These are phyloP conservation scores for Strigomonas culicis DNA, from an alignment of 208 protist species.

Conservation along the genomic window DNA sequence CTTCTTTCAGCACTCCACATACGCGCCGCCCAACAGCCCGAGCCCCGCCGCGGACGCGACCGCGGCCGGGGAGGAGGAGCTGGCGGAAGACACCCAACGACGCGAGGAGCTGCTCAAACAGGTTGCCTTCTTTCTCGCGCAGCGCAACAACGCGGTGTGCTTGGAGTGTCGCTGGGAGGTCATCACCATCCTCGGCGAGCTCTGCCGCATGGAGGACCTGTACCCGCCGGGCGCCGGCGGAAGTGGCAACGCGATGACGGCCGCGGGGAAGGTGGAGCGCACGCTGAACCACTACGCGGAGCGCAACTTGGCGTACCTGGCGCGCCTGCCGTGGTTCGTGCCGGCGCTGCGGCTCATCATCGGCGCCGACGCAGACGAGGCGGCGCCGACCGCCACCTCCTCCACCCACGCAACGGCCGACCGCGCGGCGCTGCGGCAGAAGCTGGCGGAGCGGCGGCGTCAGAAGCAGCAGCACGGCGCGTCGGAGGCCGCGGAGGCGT, in stretches of 20 bases:
- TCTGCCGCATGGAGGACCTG: constrained; percentile 63
- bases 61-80: constrained; percentile 13
- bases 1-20: constrained; percentile 48
- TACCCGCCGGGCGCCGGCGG: constrained; percentile 21
- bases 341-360: constrained; percentile 46
- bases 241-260: neutral
- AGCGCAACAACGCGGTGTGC: constrained; percentile 61
- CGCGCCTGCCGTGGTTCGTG: constrained; percentile 69
- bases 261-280: constrained; percentile 26
- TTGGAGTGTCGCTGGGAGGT: constrained; percentile 80
- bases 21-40: neutral
- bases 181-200: constrained; percentile 70
- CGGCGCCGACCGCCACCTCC: no score
- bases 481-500: neutral
- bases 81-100: constrained; percentile 17
- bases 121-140: constrained; percentile 72
- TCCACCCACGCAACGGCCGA: no score
- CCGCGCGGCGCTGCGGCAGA: constrained; percentile 20
- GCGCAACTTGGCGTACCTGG: constrained; percentile 67
- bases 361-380: constrained; percentile 11
- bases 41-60: neutral
- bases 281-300: constrained; percentile 65
- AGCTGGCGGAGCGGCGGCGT: constrained; percentile 19
- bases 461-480: constrained; percentile 9
- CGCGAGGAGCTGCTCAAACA: constrained; percentile 53